Evolutionary conservation across 768 basidiomycete genomes (phyloP).

Genomic region (Kwoniella heveanensis): DNA sequence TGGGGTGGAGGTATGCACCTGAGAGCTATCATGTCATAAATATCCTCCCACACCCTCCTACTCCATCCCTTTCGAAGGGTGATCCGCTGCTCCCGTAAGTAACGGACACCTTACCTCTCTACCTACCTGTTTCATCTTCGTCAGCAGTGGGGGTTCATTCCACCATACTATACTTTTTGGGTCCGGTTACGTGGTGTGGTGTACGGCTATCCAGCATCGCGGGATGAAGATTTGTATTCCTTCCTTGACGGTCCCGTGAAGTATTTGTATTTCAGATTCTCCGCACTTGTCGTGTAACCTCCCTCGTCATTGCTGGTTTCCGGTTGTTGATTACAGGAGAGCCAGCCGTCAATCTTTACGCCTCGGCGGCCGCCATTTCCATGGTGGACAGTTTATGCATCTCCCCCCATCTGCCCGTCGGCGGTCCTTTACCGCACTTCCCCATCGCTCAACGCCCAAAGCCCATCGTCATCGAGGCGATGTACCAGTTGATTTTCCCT

Average conservation of each 20-base stretch:
- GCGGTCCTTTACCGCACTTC: too few relatives aligned
- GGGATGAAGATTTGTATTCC: conserved; percentile 1
- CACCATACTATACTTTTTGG: neutral
- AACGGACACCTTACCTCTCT: too few relatives aligned
- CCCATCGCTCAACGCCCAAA: too few relatives aligned
- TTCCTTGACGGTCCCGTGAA: neutral
- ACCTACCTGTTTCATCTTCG: neutral
- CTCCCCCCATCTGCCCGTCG: neutral
- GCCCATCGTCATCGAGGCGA: neutral
- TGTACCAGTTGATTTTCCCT: neutral
- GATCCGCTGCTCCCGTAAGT: neutral
- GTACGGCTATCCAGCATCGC: too few relatives aligned
- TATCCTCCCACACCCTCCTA: neutral
- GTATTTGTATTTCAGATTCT: too few relatives aligned
- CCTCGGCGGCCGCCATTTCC: too few relatives aligned
- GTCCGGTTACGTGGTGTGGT: neutral
- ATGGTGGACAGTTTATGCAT: too few relatives aligned
- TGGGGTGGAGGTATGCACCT: neutral
- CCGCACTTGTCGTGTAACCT: too few relatives aligned
- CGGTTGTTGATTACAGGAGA: too few relatives aligned
- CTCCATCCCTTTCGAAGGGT: neutral
- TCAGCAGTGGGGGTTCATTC: neutral
- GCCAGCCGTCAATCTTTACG: too few relatives aligned
- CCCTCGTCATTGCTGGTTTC: neutral
- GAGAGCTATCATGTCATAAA: neutral